Conservation (phyloP, 108 stramenopile genomes). For the Craspedostauros australis region DNA sequence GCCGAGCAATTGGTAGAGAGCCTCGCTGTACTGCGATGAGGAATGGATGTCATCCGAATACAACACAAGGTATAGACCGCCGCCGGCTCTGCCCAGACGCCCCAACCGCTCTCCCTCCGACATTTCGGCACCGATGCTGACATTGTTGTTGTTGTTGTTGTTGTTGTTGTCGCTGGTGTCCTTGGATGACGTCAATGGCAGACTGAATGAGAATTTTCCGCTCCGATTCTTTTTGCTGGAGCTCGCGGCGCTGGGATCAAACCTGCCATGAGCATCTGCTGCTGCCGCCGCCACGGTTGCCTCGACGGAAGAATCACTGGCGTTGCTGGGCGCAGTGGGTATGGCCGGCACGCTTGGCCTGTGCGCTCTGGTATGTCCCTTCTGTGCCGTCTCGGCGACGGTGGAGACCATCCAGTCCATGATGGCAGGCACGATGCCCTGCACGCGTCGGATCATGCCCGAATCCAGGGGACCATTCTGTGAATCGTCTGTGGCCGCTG, state of each 20-base stretch:
- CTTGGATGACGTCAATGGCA: neutral
- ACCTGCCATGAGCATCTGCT: neutral
- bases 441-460: conserved; percentile 26
- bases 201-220: no score
- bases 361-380: conserved; percentile 12
- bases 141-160: conserved; percentile 1
- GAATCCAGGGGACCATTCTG: conserved; percentile 13
- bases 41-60: conserved; percentile 74
- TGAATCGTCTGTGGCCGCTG: neutral
- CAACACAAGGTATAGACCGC: conserved; percentile 64
- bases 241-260: neutral
- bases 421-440: conserved; percentile 41
- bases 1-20: conserved; percentile 52
- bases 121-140: neutral
- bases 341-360: conserved; percentile 6
- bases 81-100: conserved; percentile 47
- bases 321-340: neutral
- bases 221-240: no score
- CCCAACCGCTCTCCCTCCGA: conserved; percentile 55
- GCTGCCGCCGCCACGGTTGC: neutral
- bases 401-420: conserved; percentile 45
- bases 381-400: conserved; percentile 25
- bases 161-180: neutral
- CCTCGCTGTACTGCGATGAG: conserved; percentile 34
- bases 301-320: no score